Evolutionary conservation across 2,329 filamentous ascomycete genomes (phyloP), one percentile per base, ranked within the genome.

Genomic region (Aspergillus uvarum): DNA sequence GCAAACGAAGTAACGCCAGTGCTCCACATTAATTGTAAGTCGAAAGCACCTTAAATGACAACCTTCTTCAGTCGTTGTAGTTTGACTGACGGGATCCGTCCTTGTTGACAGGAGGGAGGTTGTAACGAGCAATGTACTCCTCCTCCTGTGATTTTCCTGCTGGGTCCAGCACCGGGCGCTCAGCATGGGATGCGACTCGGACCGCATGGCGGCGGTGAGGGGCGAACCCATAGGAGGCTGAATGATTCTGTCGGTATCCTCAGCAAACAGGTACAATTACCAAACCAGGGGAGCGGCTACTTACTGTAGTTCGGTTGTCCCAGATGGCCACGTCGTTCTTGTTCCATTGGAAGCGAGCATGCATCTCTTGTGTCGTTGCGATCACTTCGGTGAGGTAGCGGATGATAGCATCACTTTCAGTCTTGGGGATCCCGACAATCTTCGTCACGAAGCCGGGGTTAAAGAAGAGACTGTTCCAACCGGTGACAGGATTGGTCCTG

Each of bases 241-340:
- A 77, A 63, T 85, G 83, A 58, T 83, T 85, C 77, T 82, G 63
- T 32, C 44, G 26, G 44, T 35, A 47, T 31, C 59, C 7, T 61
- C 32, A 59, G 48, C 44, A 4, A 12, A 5, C 7, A 31, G 42
- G 8, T 26, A 48, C 8, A 48, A 22, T 2, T 32, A 16, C 12
- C 24, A 19, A 26, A 3, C 16, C 14, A n/a, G 16, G 14, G n/a
- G 3, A 22, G 8, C 26, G 1, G 5, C n/a, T 22, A 70, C 76
- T 67, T 69, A 85, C 82, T 50, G 79, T 81, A 42, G 81, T 76
- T 19, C 86, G 77, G 63, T 89, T 89, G 68, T 89, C 87, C 87
- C 87, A 90, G 59, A 90, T 81, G 0, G 86, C 86, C 1, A 90
- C 84, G 59, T 89, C 88, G 47, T 84, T 82, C 63, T 85, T 82